These are phyloP conservation scores for Phytophthora pisi DNA, from an alignment of 352 stramenopile species.

Conservation along the genomic window DNA sequence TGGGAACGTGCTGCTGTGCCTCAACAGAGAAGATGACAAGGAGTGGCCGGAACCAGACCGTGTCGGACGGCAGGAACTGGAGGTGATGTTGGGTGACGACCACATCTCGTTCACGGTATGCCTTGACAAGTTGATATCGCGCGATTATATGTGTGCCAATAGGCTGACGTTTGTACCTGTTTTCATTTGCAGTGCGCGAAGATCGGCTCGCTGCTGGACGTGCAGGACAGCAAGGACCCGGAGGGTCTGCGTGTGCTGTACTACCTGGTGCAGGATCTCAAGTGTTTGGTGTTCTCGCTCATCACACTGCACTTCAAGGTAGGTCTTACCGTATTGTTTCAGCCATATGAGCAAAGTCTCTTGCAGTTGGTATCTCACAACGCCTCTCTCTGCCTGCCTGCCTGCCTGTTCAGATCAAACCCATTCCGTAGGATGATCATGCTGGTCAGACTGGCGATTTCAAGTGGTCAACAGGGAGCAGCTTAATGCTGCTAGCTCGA, in stretches of 20 bases:
- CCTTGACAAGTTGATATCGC: background rate
- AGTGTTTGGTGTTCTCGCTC: constrained; percentile 96
- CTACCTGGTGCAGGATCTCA: constrained; percentile 98
- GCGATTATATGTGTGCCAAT: background rate
- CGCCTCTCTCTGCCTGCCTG: constrained; percentile 10
- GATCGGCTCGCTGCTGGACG: constrained; percentile 95
- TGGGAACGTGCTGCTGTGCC: constrained; percentile 8
- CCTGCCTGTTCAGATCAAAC: constrained; percentile 85
- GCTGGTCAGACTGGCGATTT: constrained; percentile 12
- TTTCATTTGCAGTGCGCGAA: constrained; percentile 87
- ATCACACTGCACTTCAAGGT: constrained; percentile 98
- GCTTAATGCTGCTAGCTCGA: background rate
- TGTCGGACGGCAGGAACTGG: constrained; percentile 94
- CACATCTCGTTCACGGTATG: constrained; percentile 97
- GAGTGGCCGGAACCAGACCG: constrained; percentile 95
- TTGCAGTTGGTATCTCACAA: constrained; percentile 25
- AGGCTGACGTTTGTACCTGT: constrained; percentile 2
- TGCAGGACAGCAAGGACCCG: constrained; percentile 96
- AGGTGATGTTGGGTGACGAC: constrained; percentile 94
- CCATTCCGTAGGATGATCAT: constrained; percentile 80
- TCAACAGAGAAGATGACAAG: constrained; percentile 91
- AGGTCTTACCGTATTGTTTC: constrained; percentile 17
- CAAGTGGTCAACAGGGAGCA: constrained; percentile 12
- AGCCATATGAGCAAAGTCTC: background rate
- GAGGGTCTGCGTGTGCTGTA: constrained; percentile 95